Percentiles rank a stretch among this genome's conserved stretches.
These are phyloP conservation scores for Xylogone sp. DNA, from an alignment of 2,329 filamentous ascomycete species.

Conservation along the genomic window DNA sequence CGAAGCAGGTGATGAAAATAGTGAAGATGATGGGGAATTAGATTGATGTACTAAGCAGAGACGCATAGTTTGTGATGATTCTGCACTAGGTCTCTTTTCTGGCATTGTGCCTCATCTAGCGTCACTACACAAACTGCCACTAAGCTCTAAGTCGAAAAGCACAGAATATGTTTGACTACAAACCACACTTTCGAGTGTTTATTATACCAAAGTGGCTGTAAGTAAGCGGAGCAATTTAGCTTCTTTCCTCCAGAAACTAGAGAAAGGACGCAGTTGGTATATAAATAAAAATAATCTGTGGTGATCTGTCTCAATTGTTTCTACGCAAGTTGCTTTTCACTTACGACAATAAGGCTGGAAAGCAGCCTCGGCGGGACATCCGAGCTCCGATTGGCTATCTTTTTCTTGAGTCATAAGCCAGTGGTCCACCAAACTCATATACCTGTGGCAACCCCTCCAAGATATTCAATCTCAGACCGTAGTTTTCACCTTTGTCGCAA, in stretches of 20 bases:
- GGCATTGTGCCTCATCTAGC: not conserved
- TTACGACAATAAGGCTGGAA: not conserved
- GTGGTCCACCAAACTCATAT: not conserved
- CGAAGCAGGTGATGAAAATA: conserved; percentile 60
- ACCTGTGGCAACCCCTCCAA: not conserved
- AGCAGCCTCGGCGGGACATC: not conserved
- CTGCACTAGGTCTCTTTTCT: not conserved
- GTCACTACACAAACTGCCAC: not conserved
- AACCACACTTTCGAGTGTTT: no score
- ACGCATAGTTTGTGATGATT: not conserved
- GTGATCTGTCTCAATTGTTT: no score
- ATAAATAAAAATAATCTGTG: no score
- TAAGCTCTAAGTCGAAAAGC: no score
- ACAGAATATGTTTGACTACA: no score
- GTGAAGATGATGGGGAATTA: conserved; percentile 39
- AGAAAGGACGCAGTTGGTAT: no score
- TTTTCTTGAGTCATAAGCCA: not conserved
- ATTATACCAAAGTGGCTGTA: no score
- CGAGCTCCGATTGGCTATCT: not conserved
- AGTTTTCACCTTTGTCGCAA: not conserved
- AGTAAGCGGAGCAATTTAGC: no score
- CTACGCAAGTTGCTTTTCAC: no score
- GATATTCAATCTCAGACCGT: not conserved
- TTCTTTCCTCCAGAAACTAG: no score
- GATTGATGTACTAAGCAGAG: conserved; percentile 5